Evolutionary conservation across 805 yeast genomes (phyloP).

Genomic region (Yarrowia yakushimensis): DNA sequence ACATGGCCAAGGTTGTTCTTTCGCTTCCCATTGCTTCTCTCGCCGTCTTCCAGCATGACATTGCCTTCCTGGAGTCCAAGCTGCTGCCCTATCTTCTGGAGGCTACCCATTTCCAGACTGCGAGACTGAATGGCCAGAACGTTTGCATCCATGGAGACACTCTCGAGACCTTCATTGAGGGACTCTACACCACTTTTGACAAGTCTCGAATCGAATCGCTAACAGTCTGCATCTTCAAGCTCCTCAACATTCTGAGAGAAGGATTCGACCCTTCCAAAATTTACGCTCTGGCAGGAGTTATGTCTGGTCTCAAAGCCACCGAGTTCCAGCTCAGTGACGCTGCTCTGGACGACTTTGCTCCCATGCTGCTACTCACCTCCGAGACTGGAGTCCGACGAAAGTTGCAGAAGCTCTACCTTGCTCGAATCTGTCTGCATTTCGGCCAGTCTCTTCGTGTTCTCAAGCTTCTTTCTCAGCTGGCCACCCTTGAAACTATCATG

Average conservation of each 20-base stretch:
- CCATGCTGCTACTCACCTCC: neutral
- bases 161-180: constrained; percentile 46
- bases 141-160: constrained; percentile 58
- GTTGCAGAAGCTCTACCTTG: constrained; percentile 14
- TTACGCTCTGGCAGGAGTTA: constrained; percentile 25
- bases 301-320: constrained; percentile 14
- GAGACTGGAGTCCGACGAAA: constrained; percentile 12
- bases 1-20: constrained; percentile 54
- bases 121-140: constrained; percentile 34
- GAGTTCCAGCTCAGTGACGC: neutral
- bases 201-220: constrained; percentile 34
- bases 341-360: constrained; percentile 1
- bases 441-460: constrained; percentile 2
- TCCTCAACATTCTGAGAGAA: constrained; percentile 47
- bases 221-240: constrained; percentile 41
- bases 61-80: constrained; percentile 42
- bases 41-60: constrained; percentile 45
- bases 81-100: constrained; percentile 60
- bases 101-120: constrained; percentile 55
- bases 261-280: constrained; percentile 57
- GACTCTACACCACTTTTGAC: constrained; percentile 39
- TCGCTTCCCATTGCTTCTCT: constrained; percentile 49
- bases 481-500: neutral
- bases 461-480: constrained; percentile 1
- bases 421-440: constrained; percentile 5